Evolutionary conservation across 306 rosid genomes (phyloP), one percentile per base, ranked within the genome.

Genomic region (Spatholobus suberectus): DNA sequence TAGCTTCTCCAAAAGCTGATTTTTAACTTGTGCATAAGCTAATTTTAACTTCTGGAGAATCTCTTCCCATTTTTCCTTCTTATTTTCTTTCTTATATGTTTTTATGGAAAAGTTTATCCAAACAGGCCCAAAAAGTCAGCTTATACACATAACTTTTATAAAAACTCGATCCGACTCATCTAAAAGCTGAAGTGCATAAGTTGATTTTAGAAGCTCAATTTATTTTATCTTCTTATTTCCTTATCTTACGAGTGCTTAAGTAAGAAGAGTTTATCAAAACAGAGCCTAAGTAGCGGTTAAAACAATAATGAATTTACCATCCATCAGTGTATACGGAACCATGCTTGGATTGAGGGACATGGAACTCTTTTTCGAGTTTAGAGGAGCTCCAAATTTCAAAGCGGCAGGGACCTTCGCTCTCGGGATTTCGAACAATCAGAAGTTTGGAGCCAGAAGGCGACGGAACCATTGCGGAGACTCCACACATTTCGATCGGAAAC

Each of bases 251-350:
- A 44, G 49, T 44, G 15, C 15, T 11, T 44, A 41, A 0, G 17
- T 0, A 13, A 44, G 21, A 52, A 8, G n/a, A n/a, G n/a, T n/a
- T n/a, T n/a, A n/a, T n/a, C n/a, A n/a, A n/a, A n/a, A n/a, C n/a
- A n/a, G n/a, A n/a, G n/a, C n/a, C n/a, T n/a, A n/a, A n/a, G 41
- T 37, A 43, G 15, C 4, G 49, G n/a, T n/a, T 9, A 43, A 43
- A 43, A 21, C 10, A 21, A 69, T 12, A 7, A 43, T 12, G 11
- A 41, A 23, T 24, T 87, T 89, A 95, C 99, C 99, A 93, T 85
- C 91, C 98, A 88, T 96, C 99, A 14, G 89, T 73, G 62, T 93
- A 93, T 0, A 96, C 90, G 0, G 98, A 86, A 47, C 96, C 98
- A 59, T 96, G 99, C 81, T 90, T 81, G 17, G 97, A 90, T 70